Evolutionary conservation across 2,329 filamentous ascomycete genomes (phyloP), one percentile per base, ranked within the genome.

Genomic region (Hymenoscyphus scutula): DNA sequence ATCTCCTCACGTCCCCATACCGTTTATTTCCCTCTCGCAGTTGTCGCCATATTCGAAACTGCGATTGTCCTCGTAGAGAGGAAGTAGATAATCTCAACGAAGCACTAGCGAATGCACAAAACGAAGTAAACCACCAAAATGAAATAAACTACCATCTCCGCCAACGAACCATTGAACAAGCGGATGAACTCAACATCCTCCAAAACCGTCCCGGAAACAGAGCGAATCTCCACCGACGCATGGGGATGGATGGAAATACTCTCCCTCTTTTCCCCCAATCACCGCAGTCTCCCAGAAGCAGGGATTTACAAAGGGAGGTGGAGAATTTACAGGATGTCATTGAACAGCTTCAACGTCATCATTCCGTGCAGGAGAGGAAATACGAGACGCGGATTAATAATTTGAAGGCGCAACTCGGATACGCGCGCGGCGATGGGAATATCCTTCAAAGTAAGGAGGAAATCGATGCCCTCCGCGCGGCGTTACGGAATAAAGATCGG

Each of bases 41-140:
- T 13, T 62, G 60, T 27, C 56, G 59, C 23, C 60, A 62, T 48
- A 34, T 62, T 45, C 32, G 23, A 11, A 2, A 48, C 6, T 62
- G 60, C 23, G 15, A 23, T n/a, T 62, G 60, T 48, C 25, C 19
- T 51, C 25, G 11, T 13, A 11, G 6, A 5, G n/a, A 17, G 13
- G 56, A 51, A 6, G 1, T 34, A 2, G 13, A 23, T 15, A n/a
- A 10, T 11, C 45, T 51, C 19, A 4, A 10, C 13, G 5, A 15
- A 4, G 19, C 19, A 23, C 8, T 23, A 11, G 2, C 5, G n/a
- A 23, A 25, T 25, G 6, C 6, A 13, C 25, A 8, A 19, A 19
- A 51, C 6, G 7, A 8, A 2, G 4, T 51, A 25, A 8, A 13
- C 3, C 19, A 11, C n/a, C 10, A 23, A 13, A 51, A 5, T 13